Base-by-base conservation (phyloP, 2,329 filamentous ascomycete genomes). In the Aspergillus pseudoterreus region DNA sequence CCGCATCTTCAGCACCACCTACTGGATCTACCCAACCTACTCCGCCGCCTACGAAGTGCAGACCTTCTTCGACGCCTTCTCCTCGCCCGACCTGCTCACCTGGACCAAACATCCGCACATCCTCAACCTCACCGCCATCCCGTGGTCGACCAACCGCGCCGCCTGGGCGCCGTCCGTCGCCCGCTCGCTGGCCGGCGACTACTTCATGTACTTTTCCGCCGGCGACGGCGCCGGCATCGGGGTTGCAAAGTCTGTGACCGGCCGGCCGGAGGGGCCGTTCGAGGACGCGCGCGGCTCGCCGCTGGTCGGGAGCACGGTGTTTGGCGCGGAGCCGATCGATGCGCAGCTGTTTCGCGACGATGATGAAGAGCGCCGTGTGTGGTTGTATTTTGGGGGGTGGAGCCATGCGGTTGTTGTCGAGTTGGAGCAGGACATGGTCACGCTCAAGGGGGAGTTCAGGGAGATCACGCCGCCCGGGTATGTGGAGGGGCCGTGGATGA, bases 1-100 rank as follows among this genome's bases (percentile, higher is more conserved):
- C 22, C 75, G 71, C 47, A 72, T 75, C 61, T 80, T 77, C 63
- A 61, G 74, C 14, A 64, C 62, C 24, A 57, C 70, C 36, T 78
- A 76, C 62, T 80, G 75, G 75, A 71, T 79, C 21, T 80, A 72
- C 57, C 75, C 77, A 5, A 79, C 77, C 2, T 67, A 71, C 4
- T 79, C 76, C 2, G 65, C 65, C 19, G 57, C 61, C 14, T 79
- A 78, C 56, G 71, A 75, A 12, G 45, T 74, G 32, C 77, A 80
- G 62, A 78, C 74, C 0, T 78, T 75, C 57, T 70, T 79, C 42
- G 77, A 79, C 54, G 76, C 76, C 49, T 80, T 79, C 63, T 79
- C 76, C 2, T 78, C 75, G 11, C 64, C 68, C 0, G 77, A 80
- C 52, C 63, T 80, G 43, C 61, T 79, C 38, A 65, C 73, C 47